Conservation (phyloP, 805 yeast genomes). For the Sugiyamaella floridensis region DNA sequence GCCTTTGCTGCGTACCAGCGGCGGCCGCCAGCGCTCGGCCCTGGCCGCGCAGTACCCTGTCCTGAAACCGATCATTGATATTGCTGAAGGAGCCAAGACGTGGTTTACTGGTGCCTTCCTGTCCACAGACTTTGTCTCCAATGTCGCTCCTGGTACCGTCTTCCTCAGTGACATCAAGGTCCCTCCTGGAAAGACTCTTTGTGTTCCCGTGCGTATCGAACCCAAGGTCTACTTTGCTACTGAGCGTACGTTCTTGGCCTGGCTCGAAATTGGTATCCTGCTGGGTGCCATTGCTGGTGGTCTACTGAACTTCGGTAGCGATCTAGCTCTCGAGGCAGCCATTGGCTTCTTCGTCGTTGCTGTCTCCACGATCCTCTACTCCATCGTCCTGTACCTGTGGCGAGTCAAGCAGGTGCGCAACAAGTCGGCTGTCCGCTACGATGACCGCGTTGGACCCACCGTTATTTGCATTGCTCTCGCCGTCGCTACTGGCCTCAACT, state of each 20-base stretch:
- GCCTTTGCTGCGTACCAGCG: conserved; percentile 7
- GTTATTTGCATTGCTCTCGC: conserved; percentile 70
- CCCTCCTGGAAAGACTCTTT: conserved; percentile 83
- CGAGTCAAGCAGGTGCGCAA: conserved; percentile 77
- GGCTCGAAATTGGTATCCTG: conserved; percentile 87
- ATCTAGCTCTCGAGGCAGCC: conserved; percentile 69
- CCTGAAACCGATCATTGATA: conserved; percentile 5
- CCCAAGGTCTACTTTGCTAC: conserved; percentile 99
- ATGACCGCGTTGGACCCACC: conserved; percentile 82
- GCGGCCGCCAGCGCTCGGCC: conserved; percentile 1
- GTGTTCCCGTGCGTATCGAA: conserved; percentile 93
- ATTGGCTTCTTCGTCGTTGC: conserved; percentile 83
- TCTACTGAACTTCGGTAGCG: conserved; percentile 75
- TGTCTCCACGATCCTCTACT: conserved; percentile 60
- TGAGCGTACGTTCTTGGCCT: conserved; percentile 87
- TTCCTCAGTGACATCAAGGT: conserved; percentile 54
- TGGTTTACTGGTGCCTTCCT: conserved; percentile 28
- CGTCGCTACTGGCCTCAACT: conserved; percentile 48
- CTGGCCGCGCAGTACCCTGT: conserved; percentile 2
- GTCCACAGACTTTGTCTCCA: conserved; percentile 43
- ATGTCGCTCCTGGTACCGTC: conserved; percentile 58
- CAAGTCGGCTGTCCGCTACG: conserved; percentile 77
- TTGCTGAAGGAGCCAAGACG: neutral
- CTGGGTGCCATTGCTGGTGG: conserved; percentile 86
- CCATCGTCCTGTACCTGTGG: conserved; percentile 68